A percentile compares a stretch with the other conserved stretches of the same genome.
Conservation (phyloP, 2,329 filamentous ascomycete species). For the Xylariaceae sp. region DNA sequence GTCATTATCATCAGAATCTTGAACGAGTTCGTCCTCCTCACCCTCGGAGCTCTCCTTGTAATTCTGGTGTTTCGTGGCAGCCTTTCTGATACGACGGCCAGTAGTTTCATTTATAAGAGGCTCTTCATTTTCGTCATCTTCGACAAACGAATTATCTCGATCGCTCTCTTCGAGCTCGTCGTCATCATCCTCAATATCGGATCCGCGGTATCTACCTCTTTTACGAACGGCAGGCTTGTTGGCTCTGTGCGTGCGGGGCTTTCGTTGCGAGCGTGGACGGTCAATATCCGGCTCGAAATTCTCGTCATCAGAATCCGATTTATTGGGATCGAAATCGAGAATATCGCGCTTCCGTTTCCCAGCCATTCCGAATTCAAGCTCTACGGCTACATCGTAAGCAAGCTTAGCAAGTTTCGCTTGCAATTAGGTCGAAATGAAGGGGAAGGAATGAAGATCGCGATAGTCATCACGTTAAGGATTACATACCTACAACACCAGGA, state of each 20-base stretch:
- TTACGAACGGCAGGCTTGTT: slow-evolving; percentile 31
- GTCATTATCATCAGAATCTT: slow-evolving; percentile 42
- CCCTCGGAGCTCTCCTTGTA: slow-evolving; percentile 51
- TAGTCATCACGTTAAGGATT: background rate
- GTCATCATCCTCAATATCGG: slow-evolving; percentile 65
- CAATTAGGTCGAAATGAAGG: background rate
- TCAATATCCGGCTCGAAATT: slow-evolving; percentile 62
- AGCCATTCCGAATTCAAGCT: slow-evolving; percentile 41
- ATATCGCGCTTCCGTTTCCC: slow-evolving; percentile 59
- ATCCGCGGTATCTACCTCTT: slow-evolving; percentile 54
- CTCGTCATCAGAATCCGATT: slow-evolving; percentile 67
- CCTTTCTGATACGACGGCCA: slow-evolving; percentile 50
- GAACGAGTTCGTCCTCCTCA: slow-evolving; percentile 37
- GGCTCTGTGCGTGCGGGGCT: slow-evolving; percentile 44
- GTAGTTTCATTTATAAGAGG: slow-evolving; percentile 43
- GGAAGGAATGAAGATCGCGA: background rate
- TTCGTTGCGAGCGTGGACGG: slow-evolving; percentile 42
- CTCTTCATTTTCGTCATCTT: slow-evolving; percentile 43
- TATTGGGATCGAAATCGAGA: slow-evolving; percentile 65
- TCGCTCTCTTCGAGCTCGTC: slow-evolving; percentile 56
- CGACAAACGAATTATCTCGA: slow-evolving; percentile 52
- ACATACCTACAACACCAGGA: background rate
- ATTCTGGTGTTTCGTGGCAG: slow-evolving; percentile 46
- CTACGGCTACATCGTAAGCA: slow-evolving; percentile 2
- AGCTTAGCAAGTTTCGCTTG: slow-evolving; percentile 3